Percentiles rank a stretch among this genome's conserved stretches.
These are phyloP conservation scores for Amauroascus niger DNA, from an alignment of 2,329 filamentous ascomycete genomes.

Conservation along the genomic window DNA sequence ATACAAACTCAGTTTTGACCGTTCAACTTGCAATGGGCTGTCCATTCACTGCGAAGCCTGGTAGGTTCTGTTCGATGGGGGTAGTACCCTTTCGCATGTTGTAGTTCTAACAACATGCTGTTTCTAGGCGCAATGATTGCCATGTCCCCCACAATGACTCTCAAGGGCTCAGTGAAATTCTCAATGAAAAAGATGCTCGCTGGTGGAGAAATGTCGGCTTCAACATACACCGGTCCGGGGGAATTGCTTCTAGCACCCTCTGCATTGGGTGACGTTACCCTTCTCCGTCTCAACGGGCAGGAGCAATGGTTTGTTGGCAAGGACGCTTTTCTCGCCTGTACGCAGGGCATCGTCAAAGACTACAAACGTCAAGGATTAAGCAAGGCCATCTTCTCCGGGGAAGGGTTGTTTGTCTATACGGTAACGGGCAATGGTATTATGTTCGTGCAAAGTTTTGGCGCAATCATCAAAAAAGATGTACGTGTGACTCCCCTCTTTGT, in stretches of 20 bases:
- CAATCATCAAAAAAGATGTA: conserved; percentile 89
- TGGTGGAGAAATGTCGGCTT: conserved; percentile 67
- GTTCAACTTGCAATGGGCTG: conserved; percentile 83
- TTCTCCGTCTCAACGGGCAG: conserved; percentile 60
- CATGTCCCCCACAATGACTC: conserved; percentile 80
- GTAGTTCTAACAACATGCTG: background rate
- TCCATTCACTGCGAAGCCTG: conserved; percentile 69
- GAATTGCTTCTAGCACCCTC: conserved; percentile 77
- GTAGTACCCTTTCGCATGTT: too few relatives aligned
- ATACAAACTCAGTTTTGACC: conserved; percentile 81
- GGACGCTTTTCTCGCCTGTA: conserved; percentile 76
- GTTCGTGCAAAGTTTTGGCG: conserved; percentile 89
- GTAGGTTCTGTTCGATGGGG: conserved; percentile 30
- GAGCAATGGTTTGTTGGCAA: conserved; percentile 70
- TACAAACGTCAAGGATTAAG: conserved; percentile 75
- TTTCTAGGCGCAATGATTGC: conserved; percentile 71
- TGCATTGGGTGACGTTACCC: conserved; percentile 74
- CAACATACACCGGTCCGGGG: conserved; percentile 77
- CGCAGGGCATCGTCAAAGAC: conserved; percentile 78
- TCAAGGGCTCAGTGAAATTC: conserved; percentile 77
- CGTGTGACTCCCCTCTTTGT: conserved; percentile 29
- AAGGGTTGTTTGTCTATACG: conserved; percentile 84
- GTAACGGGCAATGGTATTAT: conserved; percentile 70
- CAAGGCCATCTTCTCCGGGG: conserved; percentile 89
- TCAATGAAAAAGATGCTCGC: conserved; percentile 82